Evolutionary conservation across 208 protist species (phyloP).

Genomic region (Phytomonas francai): DNA sequence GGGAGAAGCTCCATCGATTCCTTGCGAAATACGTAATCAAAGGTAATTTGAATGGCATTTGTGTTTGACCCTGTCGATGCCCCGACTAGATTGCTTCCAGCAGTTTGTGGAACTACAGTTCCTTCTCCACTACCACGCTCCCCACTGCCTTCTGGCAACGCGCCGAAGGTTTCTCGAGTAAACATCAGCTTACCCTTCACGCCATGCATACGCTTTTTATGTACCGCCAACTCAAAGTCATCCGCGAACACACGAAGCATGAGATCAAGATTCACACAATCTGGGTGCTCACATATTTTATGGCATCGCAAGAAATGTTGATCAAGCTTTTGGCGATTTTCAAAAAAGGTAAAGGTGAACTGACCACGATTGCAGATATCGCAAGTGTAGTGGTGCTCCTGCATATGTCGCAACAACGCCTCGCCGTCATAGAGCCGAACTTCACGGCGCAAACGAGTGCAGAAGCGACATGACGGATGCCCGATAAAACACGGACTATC

Average conservation of each 20-base stretch:
- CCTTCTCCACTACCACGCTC: neutral
- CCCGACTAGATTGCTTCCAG: conserved; percentile 7
- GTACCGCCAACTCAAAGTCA: conserved; percentile 70
- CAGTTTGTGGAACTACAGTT: neutral
- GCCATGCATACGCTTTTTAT: conserved; percentile 74
- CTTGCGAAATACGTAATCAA: conserved; percentile 55
- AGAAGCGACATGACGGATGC: conserved; percentile 82
- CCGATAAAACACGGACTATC: conserved; percentile 73
- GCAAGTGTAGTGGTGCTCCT: conserved; percentile 81
- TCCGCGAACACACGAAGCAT: conserved; percentile 80
- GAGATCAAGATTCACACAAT: conserved; percentile 59
- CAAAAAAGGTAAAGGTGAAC: conserved; percentile 82
- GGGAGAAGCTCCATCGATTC: conserved; percentile 63
- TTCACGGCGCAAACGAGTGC: conserved; percentile 16
- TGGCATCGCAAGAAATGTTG: conserved; percentile 69
- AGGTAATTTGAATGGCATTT: conserved; percentile 70
- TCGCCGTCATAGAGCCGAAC: conserved; percentile 76
- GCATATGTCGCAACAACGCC: conserved; percentile 83
- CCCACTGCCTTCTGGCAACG: conserved; percentile 10
- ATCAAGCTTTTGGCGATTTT: conserved; percentile 61
- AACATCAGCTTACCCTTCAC: conserved; percentile 30
- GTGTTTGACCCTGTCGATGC: conserved; percentile 43
- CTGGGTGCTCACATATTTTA: conserved; percentile 82
- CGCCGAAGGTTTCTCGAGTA: conserved; percentile 11
- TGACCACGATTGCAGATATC: conserved; percentile 79